Conservation (phyloP, 495 filamentous ascomycete species). For the Penicillium coffeae region DNA sequence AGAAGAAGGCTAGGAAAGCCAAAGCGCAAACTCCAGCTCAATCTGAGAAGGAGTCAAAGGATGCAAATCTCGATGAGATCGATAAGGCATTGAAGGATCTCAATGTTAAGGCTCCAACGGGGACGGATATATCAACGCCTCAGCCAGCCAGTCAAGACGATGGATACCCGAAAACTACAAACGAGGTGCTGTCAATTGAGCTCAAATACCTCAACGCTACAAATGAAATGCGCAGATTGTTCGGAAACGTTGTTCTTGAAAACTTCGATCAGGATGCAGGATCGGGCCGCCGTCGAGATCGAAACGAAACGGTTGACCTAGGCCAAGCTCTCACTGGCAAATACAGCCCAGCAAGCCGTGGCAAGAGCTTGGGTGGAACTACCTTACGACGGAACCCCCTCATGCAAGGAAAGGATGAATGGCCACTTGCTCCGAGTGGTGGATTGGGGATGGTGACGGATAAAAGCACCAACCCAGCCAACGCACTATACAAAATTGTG, state of each 20-base stretch:
- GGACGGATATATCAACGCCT: slow-evolving; percentile 18
- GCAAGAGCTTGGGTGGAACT: slow-evolving; percentile 63
- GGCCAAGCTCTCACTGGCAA: slow-evolving; percentile 65
- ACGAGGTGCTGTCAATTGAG: slow-evolving; percentile 68
- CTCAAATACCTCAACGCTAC: slow-evolving; percentile 75
- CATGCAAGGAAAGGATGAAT: slow-evolving; percentile 85
- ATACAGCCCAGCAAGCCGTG: slow-evolving; percentile 52
- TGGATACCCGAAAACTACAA: slow-evolving; percentile 41
- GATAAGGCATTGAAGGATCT: slow-evolving; percentile 73
- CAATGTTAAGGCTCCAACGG: slow-evolving; percentile 20
- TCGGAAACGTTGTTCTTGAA: slow-evolving; percentile 75
- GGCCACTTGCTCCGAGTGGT: slow-evolving; percentile 76
- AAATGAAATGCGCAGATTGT: slow-evolving; percentile 92
- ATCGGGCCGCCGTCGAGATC: slow-evolving; percentile 47
- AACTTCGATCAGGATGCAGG: slow-evolving; percentile 53
- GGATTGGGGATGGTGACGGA: slow-evolving; percentile 81
- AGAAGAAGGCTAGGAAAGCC: slow-evolving; percentile 29
- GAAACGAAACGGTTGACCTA: slow-evolving; percentile 59
- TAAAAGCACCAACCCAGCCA: slow-evolving; percentile 49
- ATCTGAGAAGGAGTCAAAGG: slow-evolving; percentile 14
- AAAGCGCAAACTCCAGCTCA: slow-evolving; percentile 5
- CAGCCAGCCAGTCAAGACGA: background rate
- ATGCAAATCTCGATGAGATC: slow-evolving; percentile 68
- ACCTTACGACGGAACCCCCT: slow-evolving; percentile 74
- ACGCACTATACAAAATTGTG: slow-evolving; percentile 60